A percentile compares a stretch with the other conserved stretches of the same genome.
Conservation (phyloP, 2,329 filamentous ascomycete species). For the Colletotrichum tamarilloi region DNA sequence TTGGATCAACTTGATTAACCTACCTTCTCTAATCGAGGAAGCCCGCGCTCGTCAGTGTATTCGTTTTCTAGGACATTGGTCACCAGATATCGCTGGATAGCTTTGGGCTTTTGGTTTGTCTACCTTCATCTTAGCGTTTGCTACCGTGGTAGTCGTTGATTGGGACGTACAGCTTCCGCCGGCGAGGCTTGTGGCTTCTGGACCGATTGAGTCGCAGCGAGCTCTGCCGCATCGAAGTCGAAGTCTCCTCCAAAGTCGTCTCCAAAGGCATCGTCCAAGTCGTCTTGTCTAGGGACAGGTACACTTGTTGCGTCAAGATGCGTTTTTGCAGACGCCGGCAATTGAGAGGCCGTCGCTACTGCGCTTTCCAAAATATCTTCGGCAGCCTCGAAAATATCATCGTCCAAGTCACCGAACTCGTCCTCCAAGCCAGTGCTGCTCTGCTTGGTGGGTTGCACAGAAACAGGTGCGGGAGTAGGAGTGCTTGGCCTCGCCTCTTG, state of each 20-base stretch:
- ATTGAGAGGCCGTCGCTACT: constrained; percentile 12
- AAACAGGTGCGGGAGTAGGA: neutral
- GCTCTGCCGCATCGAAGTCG: constrained; percentile 82
- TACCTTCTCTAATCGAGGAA: constrained; percentile 78
- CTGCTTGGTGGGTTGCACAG: neutral
- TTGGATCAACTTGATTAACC: constrained; percentile 32
- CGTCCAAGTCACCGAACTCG: constrained; percentile 75
- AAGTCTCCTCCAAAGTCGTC: constrained; percentile 81
- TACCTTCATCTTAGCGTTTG: constrained; percentile 74
- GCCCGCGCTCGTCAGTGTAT: constrained; percentile 73
- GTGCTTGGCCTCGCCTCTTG: constrained; percentile 15
- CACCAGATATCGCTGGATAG: constrained; percentile 89
- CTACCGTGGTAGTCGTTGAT: constrained; percentile 38
- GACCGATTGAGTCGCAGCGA: constrained; percentile 76
- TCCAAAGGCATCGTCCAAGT: constrained; percentile 74
- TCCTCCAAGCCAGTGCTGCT: constrained; percentile 52
- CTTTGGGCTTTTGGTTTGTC: constrained; percentile 74
- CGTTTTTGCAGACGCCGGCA: constrained; percentile 24
- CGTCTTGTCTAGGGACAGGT: constrained; percentile 46
- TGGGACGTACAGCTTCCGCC: constrained; percentile 51
- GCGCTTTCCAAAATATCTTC: constrained; percentile 49
- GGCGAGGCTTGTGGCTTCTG: constrained; percentile 41
- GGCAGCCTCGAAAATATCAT: constrained; percentile 65
- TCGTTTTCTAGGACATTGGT: constrained; percentile 77
- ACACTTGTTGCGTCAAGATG: neutral